Evolutionary conservation across 441 rosid species (phyloP).

Genomic region (Pelargonium australe): DNA sequence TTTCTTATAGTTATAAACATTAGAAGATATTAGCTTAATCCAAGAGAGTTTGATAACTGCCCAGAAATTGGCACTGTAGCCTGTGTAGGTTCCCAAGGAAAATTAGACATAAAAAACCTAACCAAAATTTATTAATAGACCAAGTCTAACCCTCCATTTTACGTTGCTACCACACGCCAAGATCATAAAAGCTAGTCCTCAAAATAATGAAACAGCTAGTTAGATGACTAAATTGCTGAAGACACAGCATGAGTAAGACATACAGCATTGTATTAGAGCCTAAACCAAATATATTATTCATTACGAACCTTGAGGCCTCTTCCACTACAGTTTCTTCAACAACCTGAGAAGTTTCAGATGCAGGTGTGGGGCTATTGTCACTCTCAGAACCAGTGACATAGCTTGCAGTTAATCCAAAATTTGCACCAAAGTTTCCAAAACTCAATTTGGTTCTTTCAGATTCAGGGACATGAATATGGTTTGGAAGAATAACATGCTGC

Average conservation of each 20-base stretch:
- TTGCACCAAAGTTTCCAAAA: conserved; percentile 92
- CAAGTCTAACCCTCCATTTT: neutral
- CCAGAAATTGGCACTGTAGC: neutral
- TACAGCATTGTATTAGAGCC: neutral
- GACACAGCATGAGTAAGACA: neutral
- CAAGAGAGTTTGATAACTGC: neutral
- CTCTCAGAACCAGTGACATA: conserved; percentile 39
- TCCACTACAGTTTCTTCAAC: conserved; percentile 54
- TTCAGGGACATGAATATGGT: conserved; percentile 88
- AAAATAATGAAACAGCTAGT: neutral
- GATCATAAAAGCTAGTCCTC: neutral
- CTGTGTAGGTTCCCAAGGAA: neutral
- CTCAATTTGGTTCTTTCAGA: conserved; percentile 80
- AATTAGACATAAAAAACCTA: neutral
- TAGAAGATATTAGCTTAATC: neutral
- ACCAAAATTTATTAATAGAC: neutral
- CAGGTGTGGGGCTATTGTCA: conserved; percentile 56
- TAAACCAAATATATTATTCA: conserved; percentile 2
- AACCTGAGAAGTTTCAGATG: conserved; percentile 58
- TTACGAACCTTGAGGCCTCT: conserved; percentile 52
- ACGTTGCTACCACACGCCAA: neutral
- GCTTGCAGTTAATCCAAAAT: conserved; percentile 50
- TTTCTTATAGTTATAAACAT: neutral
- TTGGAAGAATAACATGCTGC: conserved; percentile 85
- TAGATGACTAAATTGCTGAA: neutral